Evolutionary conservation across 1,284 basidiomycete species (phyloP).

Genomic region (Tremellales sp.): DNA sequence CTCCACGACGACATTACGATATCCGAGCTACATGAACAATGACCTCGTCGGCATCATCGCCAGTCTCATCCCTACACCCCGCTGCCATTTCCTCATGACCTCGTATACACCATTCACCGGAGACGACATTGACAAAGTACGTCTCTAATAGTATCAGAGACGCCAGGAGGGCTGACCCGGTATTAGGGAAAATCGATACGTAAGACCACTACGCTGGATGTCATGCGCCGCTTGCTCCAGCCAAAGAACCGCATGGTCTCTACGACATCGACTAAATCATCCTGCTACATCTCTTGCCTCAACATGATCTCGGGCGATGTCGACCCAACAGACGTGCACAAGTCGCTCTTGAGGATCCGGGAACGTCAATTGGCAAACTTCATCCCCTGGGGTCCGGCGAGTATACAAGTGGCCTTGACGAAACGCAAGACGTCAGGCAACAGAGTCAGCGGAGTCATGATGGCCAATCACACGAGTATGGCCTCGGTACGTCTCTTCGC

Average conservation of each 20-base stretch:
- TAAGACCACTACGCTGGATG: slow-evolving; percentile 92
- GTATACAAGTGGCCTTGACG: slow-evolving; percentile 94
- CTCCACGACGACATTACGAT: slow-evolving; percentile 93
- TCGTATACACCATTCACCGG: slow-evolving; percentile 98
- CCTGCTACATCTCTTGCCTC: slow-evolving; percentile 95
- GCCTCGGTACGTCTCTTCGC: slow-evolving; percentile 64
- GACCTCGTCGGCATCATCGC: slow-evolving; percentile 97
- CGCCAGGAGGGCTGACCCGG: slow-evolving; percentile 6
- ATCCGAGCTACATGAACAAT: slow-evolving; percentile 99
- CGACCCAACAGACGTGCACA: slow-evolving; percentile 97
- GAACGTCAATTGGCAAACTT: slow-evolving; percentile 96
- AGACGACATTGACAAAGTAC: slow-evolving; percentile 87
- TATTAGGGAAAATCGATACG: slow-evolving; percentile 77
- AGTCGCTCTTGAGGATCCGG: slow-evolving; percentile 91
- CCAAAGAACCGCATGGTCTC: slow-evolving; percentile 99
- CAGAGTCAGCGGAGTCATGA: slow-evolving; percentile 94
- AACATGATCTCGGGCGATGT: slow-evolving; percentile 99
- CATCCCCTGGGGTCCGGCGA: slow-evolving; percentile 98
- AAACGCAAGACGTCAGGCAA: slow-evolving; percentile 78
- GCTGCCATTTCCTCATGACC: slow-evolving; percentile 99
- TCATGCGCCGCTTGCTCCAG: slow-evolving; percentile 95
- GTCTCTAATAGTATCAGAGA: slow-evolving; percentile 9
- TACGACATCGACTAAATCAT: slow-evolving; percentile 83
- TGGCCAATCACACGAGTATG: slow-evolving; percentile 97
- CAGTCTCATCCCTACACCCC: slow-evolving; percentile 94